Base-by-base conservation (phyloP, 495 filamentous ascomycete genomes). In the Annulohypoxylon moriforme region DNA sequence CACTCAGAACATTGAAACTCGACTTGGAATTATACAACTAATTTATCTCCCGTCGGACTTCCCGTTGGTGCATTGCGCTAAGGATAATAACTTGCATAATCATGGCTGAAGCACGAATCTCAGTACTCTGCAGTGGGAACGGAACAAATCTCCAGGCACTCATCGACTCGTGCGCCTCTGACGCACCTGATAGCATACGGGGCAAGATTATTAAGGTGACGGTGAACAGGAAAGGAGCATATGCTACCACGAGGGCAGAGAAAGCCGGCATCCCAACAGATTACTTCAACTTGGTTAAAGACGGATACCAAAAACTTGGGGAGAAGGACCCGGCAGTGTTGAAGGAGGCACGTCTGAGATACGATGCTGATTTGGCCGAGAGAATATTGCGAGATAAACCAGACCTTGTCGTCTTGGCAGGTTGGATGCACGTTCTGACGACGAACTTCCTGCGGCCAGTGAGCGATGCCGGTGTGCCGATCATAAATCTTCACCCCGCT, bases 71-170 rank as follows among this genome's bases (percentile, higher is more conserved):
- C 16, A 57, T 66, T 56, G 25, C 38, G 49, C 27, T 57, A 72
- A n/a, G 36, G 42, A 46, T 50, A 13, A 62, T 24, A 34, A 59
- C n/a, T 29, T 50, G 11, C 18, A 38, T 42, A 9, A 64, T 31
- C 14, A 77, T 93, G 61, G 60, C 33, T 25, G 72, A 73, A 34
- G 72, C 69, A n/a, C 71, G 73, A 40, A 77, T 77, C 58, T 64
- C 74, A 22, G 69, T 77, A 33, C 73, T 72, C 52, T 71, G 75
- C 60, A 67, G 94, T 90, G 63, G 94, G 92, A 89, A 86, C 70
- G 95, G 95, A 68, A 88, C 92, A 53, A 98, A 98, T 77, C 89
- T 98, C 24, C 94, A 97, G 83, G 94, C 94, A 33, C 86, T 97
- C 40, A 96, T 97, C 74, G 91, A 97, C 79, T 90, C 91, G 52